A percentile compares a stretch with the other conserved stretches of the same genome.
Evolutionary conservation across 192 early-diverging fungal species (phyloP).

Genomic region (Umbelopsis isabellina): DNA sequence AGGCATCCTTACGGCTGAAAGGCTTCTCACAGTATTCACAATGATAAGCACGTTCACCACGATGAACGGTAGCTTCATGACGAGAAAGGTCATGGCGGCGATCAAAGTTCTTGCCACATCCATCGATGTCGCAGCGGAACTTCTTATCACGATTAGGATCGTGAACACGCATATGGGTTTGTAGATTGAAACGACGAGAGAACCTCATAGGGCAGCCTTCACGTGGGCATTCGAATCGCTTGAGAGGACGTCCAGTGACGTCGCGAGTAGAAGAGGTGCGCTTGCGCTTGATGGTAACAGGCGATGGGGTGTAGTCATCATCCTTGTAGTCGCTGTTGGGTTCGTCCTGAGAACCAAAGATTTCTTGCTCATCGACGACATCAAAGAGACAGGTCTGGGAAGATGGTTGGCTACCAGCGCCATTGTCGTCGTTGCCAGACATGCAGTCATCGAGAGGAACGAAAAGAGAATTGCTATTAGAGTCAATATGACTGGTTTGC

Average conservation of each 20-base stretch:
- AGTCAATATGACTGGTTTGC: constrained; percentile 4
- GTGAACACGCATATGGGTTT: constrained; percentile 76
- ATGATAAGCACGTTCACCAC: constrained; percentile 58
- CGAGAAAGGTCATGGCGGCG: constrained; percentile 77
- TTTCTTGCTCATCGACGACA: background rate
- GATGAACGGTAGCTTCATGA: constrained; percentile 67
- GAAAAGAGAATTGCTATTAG: background rate
- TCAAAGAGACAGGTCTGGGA: constrained; percentile 4
- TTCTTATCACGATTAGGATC: constrained; percentile 57
- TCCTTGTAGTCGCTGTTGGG: background rate
- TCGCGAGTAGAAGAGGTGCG: background rate
- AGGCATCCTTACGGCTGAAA: constrained; percentile 71
- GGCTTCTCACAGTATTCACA: constrained; percentile 58
- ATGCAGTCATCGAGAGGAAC: constrained; percentile 17
- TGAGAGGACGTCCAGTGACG: constrained; percentile 9
- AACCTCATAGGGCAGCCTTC: constrained; percentile 1
- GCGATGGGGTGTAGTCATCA: background rate
- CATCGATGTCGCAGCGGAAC: constrained; percentile 54
- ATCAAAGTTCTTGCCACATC: constrained; percentile 70
- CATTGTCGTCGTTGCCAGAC: background rate
- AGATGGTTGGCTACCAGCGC: background rate
- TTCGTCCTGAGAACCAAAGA: background rate
- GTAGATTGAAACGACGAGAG: constrained; percentile 74
- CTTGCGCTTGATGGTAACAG: background rate
- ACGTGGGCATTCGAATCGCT: constrained; percentile 6